Conservation (phyloP, 2,329 filamentous ascomycete genomes). For the Diaporthe velutina region DNA sequence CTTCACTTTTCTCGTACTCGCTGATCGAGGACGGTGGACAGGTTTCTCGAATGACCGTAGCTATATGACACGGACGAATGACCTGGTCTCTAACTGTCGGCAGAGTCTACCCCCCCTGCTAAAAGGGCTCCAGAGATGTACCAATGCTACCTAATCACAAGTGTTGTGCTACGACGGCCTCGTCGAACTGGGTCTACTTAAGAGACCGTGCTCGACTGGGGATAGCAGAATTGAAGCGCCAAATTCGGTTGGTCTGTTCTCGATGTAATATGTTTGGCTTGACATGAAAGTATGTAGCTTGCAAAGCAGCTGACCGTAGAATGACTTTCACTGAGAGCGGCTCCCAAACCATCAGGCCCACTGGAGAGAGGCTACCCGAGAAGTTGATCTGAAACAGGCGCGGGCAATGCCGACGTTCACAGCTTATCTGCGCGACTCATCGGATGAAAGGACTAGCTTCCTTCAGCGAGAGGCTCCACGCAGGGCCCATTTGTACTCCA, state of each 20-base stretch:
- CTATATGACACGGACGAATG: too few species aligned
- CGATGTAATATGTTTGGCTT: not conserved
- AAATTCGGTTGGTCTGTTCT: not conserved
- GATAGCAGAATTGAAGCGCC: not conserved
- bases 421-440: constrained; percentile 13
- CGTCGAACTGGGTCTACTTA: too few species aligned
- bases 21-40: too few species aligned
- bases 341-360: not conserved
- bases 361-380: not conserved
- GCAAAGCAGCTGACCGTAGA: not conserved
- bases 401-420: constrained; percentile 1
- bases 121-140: too few species aligned
- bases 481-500: not conserved
- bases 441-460: not conserved
- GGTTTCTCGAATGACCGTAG: too few species aligned
- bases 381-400: not conserved
- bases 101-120: too few species aligned
- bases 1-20: too few species aligned
- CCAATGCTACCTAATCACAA: too few species aligned
- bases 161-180: too few species aligned
- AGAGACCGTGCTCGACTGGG: too few species aligned
- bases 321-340: not conserved
- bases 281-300: not conserved
- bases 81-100: too few species aligned
- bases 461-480: not conserved